Percentiles rank a stretch among this genome's conserved stretches.
phyloP scores from a whole-genome alignment of 2,329 filamentous ascomycete species.

The Tolypocladium album region DNA sequence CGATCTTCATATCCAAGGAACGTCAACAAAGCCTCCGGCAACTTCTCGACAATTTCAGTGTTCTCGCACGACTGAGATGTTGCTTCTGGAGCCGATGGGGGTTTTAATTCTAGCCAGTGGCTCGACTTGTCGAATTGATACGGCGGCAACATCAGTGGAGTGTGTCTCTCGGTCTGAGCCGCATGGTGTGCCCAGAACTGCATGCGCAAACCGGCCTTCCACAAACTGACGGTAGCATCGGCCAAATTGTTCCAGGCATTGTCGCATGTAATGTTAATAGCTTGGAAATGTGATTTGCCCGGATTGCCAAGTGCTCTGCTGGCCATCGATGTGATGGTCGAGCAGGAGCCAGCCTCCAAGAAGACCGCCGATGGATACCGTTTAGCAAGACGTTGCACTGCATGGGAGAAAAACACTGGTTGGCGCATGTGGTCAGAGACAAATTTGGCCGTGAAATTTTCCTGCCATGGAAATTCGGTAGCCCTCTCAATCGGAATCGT shows the following conservation, averaged over 20 bases:
- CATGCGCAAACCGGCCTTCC: constrained; percentile 24
- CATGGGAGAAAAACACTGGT: constrained; percentile 33
- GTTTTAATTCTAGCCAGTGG: constrained; percentile 27
- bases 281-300: background rate
- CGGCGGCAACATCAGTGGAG: constrained; percentile 21
- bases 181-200: constrained; percentile 26
- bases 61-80: background rate
- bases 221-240: constrained; percentile 20
- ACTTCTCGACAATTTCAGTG: background rate
- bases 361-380: constrained; percentile 15
- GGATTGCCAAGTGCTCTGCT: constrained; percentile 9
- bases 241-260: constrained; percentile 7
- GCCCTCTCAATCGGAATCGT: constrained; percentile 4
- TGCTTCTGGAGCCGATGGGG: constrained; percentile 1
- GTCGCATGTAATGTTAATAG: background rate
- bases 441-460: constrained; percentile 2
- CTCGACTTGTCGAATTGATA: constrained; percentile 30
- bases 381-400: constrained; percentile 24
- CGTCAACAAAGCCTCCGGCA: background rate
- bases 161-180: constrained; percentile 12
- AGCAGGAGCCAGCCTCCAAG: constrained; percentile 29
- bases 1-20: background rate
- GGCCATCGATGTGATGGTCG: constrained; percentile 23
- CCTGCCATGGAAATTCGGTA: background rate
- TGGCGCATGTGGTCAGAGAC: constrained; percentile 26